phyloP scores from a whole-genome alignment of 768 basidiomycete genomes.

The Hericium coralloides region DNA sequence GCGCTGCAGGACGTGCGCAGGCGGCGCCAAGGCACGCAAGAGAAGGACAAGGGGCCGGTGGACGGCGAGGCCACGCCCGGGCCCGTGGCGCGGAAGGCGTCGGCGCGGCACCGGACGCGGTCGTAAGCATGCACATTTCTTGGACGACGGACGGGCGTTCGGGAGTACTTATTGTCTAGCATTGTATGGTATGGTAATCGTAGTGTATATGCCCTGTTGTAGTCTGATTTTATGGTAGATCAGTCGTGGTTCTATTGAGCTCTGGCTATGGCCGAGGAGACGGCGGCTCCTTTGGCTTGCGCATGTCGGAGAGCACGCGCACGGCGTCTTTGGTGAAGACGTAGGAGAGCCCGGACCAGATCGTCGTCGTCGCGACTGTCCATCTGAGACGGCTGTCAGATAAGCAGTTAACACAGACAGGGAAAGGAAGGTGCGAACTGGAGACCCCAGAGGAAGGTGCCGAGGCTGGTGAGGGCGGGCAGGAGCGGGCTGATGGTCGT shows the following conservation, averaged over 20 bases:
- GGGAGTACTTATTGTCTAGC: not conserved
- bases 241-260: not conserved
- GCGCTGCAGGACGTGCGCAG: constrained; percentile 65
- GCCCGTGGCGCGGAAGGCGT: no score
- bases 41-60: not conserved
- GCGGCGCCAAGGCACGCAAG: constrained; percentile 8
- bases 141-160: not conserved
- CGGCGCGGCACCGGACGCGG: no score
- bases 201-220: not conserved
- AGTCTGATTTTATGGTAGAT: not conserved
- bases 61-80: no score
- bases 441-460: constrained; percentile 63
- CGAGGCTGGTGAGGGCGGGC: constrained; percentile 52
- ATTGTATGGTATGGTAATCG: not conserved
- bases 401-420: not conserved
- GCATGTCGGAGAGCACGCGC: constrained; percentile 30
- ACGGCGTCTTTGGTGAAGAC: constrained; percentile 70
- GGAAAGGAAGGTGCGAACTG: not conserved
- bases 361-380: constrained; percentile 82
- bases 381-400: constrained; percentile 38
- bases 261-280: not conserved
- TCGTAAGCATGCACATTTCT: not conserved
- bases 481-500: constrained; percentile 82
- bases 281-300: not conserved
- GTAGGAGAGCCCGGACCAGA: constrained; percentile 87